Base-by-base conservation (phyloP, 1,284 basidiomycete species). In the Marasmius tenuissimus region DNA sequence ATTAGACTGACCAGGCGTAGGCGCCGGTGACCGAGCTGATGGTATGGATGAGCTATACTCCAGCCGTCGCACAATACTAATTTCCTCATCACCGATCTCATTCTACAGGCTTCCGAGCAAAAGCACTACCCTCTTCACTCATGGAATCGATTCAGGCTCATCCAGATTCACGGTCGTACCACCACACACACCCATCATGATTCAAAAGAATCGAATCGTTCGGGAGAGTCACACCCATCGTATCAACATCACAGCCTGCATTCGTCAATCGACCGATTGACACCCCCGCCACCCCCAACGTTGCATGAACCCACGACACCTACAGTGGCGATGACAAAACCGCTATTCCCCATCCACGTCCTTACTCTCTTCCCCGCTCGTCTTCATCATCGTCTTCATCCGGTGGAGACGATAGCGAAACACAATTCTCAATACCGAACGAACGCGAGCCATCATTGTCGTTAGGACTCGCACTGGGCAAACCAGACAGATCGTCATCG, bases 401-500 rank as follows among this genome's bases (percentile, higher is more conserved):
- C 22, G 27, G 27, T 38, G 6, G 27, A 27, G 27, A 27, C 4
- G 27, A 18, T 4, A 27, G 27, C 4, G 27, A 27, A 27, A 27
- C 34, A 5, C 22, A 20, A 10, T 40, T 34, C 2, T 38, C 22
- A 14, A 20, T 5, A 47, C 40, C 39, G 14, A 12, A 14, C 18
- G 8, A 7, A 16, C 22, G 12, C 14, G 50, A 52, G 12, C 50
- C 48, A 27, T 27, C 27, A 27, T 49, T 10, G n/a, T 18, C 48
- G 48, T 49, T 20, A 9, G 33, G 34, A n/a, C 14, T 34, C 7
- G 38, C 52, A 38, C 12, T 37, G 6, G 52, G 34, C 39, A 33
- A 39, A 18, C 52, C 62, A 1, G 81, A 82, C 68, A 72, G 81
- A n/a, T 75, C 63, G 63, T 81, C 83, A 6, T 80, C 80, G 4